Evolutionary conservation across 768 basidiomycete genomes (phyloP).

Genomic region (Artomyces pyxidatus): DNA sequence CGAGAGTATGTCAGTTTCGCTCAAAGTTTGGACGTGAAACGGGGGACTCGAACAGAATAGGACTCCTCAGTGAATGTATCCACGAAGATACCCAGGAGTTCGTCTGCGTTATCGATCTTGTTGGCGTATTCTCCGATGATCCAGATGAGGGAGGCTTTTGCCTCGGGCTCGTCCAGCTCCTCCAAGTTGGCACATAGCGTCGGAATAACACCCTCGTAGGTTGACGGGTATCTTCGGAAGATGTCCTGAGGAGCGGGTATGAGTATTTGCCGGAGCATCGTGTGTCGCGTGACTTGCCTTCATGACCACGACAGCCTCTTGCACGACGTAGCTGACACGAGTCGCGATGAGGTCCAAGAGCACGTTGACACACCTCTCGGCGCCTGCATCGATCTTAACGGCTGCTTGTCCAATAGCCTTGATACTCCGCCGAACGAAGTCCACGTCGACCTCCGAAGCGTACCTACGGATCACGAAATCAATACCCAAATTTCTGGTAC

Average conservation of each 20-base stretch:
- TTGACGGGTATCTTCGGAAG: slow-evolving; percentile 94
- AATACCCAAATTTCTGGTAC: background rate
- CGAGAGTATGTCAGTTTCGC: background rate
- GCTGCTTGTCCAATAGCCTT: slow-evolving; percentile 95
- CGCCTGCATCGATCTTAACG: slow-evolving; percentile 87
- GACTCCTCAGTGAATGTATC: slow-evolving; percentile 92
- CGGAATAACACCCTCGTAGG: slow-evolving; percentile 95
- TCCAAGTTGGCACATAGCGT: slow-evolving; percentile 92
- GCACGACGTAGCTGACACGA: slow-evolving; percentile 93
- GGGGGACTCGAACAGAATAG: slow-evolving; percentile 52
- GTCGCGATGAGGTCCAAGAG: slow-evolving; percentile 89
- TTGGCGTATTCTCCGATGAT: slow-evolving; percentile 98
- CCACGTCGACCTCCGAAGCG: slow-evolving; percentile 95
- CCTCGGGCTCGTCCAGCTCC: slow-evolving; percentile 95
- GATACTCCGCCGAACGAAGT: slow-evolving; percentile 92
- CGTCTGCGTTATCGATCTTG: slow-evolving; percentile 79
- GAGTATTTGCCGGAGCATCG: background rate
- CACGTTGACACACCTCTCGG: slow-evolving; percentile 92
- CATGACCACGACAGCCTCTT: slow-evolving; percentile 98
- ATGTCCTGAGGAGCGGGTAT: slow-evolving; percentile 59
- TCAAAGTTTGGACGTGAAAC: background rate
- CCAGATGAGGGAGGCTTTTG: slow-evolving; percentile 97
- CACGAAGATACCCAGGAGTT: slow-evolving; percentile 83
- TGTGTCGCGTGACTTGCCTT: slow-evolving; percentile 48
- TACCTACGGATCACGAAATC: slow-evolving; percentile 45